Percentiles rank a stretch among this genome's conserved stretches.
Evolutionary conservation across 208 protist genomes (phyloP).

Genomic region (Kentomonas sorsogonicus): DNA sequence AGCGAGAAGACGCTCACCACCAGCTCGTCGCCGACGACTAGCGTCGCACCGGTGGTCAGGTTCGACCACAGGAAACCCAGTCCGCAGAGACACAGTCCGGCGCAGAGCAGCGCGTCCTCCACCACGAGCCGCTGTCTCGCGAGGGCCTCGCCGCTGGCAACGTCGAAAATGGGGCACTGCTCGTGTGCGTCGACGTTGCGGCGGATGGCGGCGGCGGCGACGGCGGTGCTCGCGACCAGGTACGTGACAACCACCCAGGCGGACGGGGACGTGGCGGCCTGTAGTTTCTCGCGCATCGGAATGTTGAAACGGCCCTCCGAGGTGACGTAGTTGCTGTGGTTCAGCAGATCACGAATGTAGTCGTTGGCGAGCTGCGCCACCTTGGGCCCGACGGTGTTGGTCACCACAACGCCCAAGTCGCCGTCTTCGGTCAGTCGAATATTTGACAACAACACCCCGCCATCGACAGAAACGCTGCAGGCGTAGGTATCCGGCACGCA

Average conservation of each 20-base stretch:
- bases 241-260: too few species aligned
- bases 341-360: too few species aligned
- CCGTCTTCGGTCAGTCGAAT: not conserved
- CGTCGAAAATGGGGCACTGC: constrained; percentile 12
- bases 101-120: constrained; percentile 41
- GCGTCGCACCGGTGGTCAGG: constrained; percentile 39
- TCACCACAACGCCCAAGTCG: constrained; percentile 1
- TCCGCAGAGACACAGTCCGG: constrained; percentile 17
- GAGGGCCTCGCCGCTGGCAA: constrained; percentile 12
- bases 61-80: constrained; percentile 49
- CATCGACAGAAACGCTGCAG: constrained; percentile 2
- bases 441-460: constrained; percentile 12
- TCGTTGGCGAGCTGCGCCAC: not conserved
- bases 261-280: not conserved
- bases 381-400: constrained; percentile 5
- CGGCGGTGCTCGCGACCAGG: not conserved
- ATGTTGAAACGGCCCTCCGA: constrained; percentile 4
- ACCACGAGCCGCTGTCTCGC: constrained; percentile 20
- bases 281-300: constrained; percentile 4
- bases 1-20: constrained; percentile 81
- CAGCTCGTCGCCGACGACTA: constrained; percentile 36
- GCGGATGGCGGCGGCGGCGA: constrained; percentile 1
- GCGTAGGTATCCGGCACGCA: constrained; percentile 12
- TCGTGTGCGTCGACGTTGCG: constrained; percentile 15
- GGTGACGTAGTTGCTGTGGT: not conserved